Conservation (phyloP, 768 basidiomycete species). For the Clitopilus passeckerianus region DNA sequence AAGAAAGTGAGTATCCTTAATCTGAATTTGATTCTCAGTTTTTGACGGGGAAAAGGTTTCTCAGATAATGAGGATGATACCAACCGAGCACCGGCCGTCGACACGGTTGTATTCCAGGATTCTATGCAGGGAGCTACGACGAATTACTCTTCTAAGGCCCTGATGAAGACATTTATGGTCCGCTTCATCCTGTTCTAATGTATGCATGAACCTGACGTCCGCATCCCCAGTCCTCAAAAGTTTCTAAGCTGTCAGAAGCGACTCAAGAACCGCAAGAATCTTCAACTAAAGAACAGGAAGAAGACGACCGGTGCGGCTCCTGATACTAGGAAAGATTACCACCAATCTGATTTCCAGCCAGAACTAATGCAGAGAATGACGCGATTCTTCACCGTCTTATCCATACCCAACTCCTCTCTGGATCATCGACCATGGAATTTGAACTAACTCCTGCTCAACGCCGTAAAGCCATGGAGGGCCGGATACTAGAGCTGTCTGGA, state of each 20-base stretch:
- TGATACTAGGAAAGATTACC: background rate
- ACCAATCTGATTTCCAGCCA: constrained; percentile 20
- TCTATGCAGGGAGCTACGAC: background rate
- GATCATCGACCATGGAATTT: constrained; percentile 60
- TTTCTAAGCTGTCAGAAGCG: constrained; percentile 50
- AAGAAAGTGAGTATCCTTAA: background rate
- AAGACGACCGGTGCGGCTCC: constrained; percentile 47
- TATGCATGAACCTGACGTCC: constrained; percentile 8
- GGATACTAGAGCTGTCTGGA: constrained; percentile 69
- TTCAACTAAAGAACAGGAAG: constrained; percentile 32
- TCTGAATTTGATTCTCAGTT: background rate
- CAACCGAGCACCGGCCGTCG: constrained; percentile 21
- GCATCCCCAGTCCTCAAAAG: constrained; percentile 65
- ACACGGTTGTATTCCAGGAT: constrained; percentile 58
- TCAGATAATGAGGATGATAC: background rate
- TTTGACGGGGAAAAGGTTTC: background rate
- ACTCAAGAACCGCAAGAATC: constrained; percentile 9
- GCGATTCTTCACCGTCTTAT: constrained; percentile 72
- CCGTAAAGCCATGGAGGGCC: constrained; percentile 72
- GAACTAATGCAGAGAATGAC: constrained; percentile 75
- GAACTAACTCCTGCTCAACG: constrained; percentile 61
- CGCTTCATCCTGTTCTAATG: background rate
- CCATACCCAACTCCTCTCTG: constrained; percentile 76
- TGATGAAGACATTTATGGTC: constrained; percentile 76
- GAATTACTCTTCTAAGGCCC: constrained; percentile 25